Percentiles rank a stretch among this genome's conserved stretches.
phyloP scores from a whole-genome alignment of 2,329 filamentous ascomycete genomes.

The Neonectria magnoliae region DNA sequence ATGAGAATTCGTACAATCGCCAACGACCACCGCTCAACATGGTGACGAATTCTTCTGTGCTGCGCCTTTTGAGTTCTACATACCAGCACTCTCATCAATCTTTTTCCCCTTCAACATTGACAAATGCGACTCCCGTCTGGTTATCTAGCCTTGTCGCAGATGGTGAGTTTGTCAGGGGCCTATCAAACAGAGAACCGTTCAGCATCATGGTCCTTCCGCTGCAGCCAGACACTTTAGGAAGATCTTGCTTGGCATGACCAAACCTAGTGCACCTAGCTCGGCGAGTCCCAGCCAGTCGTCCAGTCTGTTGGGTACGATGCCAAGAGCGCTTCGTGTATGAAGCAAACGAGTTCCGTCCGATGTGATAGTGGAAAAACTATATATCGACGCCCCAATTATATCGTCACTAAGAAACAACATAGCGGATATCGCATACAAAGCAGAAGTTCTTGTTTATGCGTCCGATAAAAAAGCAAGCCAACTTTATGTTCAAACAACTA shows the following conservation, averaged over 20 bases:
- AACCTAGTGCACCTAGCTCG: conserved; percentile 5
- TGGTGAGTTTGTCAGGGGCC: conserved; percentile 3
- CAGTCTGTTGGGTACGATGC: conserved; percentile 9
- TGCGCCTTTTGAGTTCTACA: conserved; percentile 17
- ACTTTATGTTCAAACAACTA: conserved; percentile 15
- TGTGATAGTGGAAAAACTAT: conserved; percentile 11
- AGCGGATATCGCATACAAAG: background rate
- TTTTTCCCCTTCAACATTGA: background rate
- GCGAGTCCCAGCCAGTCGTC: conserved; percentile 8
- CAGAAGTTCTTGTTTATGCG: background rate
- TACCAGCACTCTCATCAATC: background rate
- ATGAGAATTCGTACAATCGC: conserved; percentile 25
- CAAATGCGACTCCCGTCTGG: background rate
- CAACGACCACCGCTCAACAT: conserved; percentile 20
- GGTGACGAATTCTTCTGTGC: conserved; percentile 1
- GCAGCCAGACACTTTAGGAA: conserved; percentile 12
- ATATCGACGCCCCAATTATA: conserved; percentile 11
- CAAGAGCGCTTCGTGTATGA: background rate
- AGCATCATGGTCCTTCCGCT: conserved; percentile 2
- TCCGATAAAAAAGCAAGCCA: background rate
- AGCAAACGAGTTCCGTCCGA: background rate
- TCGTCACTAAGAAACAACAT: background rate
- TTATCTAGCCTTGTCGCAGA: conserved; percentile 1
- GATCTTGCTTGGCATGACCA: conserved; percentile 19
- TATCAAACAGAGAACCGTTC: background rate